Base-by-base conservation (phyloP, 139 green algal species). In the Chloropicon primus region DNA sequence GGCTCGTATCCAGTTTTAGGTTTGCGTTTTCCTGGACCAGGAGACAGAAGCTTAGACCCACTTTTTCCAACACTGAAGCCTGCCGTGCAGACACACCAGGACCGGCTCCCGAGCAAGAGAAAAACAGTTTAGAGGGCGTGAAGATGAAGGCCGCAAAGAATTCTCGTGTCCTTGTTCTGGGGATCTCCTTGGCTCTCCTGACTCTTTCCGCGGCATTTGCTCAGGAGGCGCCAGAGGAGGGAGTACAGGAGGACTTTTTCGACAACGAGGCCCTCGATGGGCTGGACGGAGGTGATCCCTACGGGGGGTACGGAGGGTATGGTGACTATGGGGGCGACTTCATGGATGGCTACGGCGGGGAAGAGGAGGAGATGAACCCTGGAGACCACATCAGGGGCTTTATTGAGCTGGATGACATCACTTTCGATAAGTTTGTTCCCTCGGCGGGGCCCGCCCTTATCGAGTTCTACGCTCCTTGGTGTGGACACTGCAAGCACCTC, bases 381-480 rank as follows among this genome's bases (percentile, higher is more conserved):
- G 41, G 41, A 5, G 41, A 62, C 41, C 41, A 62, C 41, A 62
- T 62, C 41, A 5, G 41, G 41, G 41, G 41, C 41, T 62, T 62
- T 17, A n/a, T 62, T 5, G 41, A 62, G 41, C 41, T 62, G 10
- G 41, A 62, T 17, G 41, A 62, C 41, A 5, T 62, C 10, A 62
- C 41, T 62, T 62, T 62, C 17, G 41, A 62, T 17, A 62, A 62
- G 41, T 62, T 62, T 17, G 41, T 62, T 17, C 41, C 41, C 41
- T 62, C 41, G 10, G 41, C 41, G 41, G 41, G 41, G 41, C 41
- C 41, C 41, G 41, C 41, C 41, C 41, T 80, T 2, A 27, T 84
- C 3, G 76, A 80, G 53, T 84, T 81, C 54, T 84, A 80, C 76
- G 54, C 76, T 21, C 76, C 80, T 17, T 78, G 76, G 72, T 80